Evolutionary conservation across 306 rosid species (phyloP).

Genomic region (Urtica urens): DNA sequence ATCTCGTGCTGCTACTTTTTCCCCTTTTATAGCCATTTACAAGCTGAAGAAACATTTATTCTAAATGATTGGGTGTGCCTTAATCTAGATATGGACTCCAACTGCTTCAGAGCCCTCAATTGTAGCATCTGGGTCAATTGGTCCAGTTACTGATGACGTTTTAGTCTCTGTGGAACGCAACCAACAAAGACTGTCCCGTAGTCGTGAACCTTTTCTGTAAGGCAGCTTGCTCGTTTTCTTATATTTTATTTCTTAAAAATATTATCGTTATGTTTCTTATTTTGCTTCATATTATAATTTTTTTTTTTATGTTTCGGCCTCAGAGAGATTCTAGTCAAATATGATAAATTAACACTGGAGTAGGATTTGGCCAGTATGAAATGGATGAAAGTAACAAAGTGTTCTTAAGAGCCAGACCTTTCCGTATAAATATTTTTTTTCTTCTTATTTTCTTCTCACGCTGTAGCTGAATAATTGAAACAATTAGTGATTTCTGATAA

Average conservation of each 20-base stretch:
- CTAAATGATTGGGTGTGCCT: conserved; percentile 23
- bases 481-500: no score
- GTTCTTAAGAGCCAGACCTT: no score
- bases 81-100: conserved; percentile 80
- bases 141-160: conserved; percentile 63
- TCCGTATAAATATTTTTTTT: no score
- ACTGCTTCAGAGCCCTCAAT: conserved; percentile 59
- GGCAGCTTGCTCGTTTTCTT: conserved; percentile 28
- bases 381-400: no score
- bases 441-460: no score
- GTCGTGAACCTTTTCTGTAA: conserved; percentile 66
- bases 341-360: no score
- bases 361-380: no score
- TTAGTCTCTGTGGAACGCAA: conserved; percentile 57
- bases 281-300: not conserved
- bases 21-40: not conserved
- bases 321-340: no score
- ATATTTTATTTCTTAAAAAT: no score
- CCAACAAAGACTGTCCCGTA: conserved; percentile 59
- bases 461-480: no score
- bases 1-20: not conserved
- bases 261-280: not conserved
- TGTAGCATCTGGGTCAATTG: conserved; percentile 65
- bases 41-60: conserved; percentile 6
- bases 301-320: no score